phyloP scores from a whole-genome alignment of 441 rosid genomes.

The Pelargonium australe region DNA sequence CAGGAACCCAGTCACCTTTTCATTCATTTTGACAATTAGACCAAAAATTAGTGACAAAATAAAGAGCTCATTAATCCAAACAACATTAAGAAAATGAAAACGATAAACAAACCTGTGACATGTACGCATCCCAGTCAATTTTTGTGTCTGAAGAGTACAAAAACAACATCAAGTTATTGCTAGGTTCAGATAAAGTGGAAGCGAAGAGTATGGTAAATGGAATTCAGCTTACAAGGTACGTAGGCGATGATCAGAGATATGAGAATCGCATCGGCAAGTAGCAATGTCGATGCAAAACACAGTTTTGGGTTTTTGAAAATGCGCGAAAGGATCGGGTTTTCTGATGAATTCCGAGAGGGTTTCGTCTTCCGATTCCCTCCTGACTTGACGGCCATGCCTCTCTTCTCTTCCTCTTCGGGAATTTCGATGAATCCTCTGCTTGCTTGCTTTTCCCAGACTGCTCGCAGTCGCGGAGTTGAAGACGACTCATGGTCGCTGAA shows the following conservation, averaged over 20 bases:
- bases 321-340: slow-evolving; percentile 14
- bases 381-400: slow-evolving; percentile 31
- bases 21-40: slow-evolving; percentile 14
- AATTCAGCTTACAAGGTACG: slow-evolving; percentile 57
- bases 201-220: no score
- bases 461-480: no score
- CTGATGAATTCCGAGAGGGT: slow-evolving; percentile 18
- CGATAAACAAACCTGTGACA: slow-evolving; percentile 55
- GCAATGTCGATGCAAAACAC: slow-evolving; percentile 39
- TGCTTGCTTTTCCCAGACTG: neutral
- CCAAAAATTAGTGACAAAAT: neutral
- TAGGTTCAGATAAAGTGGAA: no score
- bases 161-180: neutral
- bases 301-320: slow-evolving; percentile 33
- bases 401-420: neutral
- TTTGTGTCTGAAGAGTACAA: slow-evolving; percentile 57
- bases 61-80: neutral
- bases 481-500: no score
- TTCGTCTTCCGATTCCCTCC: slow-evolving; percentile 22
- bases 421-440: neutral
- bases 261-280: slow-evolving; percentile 50
- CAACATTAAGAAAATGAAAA: neutral
- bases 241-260: slow-evolving; percentile 62
- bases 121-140: slow-evolving; percentile 98
- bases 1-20: slow-evolving; percentile 77